Percentiles rank a stretch among this genome's conserved stretches.
Conservation (phyloP, 768 basidiomycete genomes). For the Suillus americanus region DNA sequence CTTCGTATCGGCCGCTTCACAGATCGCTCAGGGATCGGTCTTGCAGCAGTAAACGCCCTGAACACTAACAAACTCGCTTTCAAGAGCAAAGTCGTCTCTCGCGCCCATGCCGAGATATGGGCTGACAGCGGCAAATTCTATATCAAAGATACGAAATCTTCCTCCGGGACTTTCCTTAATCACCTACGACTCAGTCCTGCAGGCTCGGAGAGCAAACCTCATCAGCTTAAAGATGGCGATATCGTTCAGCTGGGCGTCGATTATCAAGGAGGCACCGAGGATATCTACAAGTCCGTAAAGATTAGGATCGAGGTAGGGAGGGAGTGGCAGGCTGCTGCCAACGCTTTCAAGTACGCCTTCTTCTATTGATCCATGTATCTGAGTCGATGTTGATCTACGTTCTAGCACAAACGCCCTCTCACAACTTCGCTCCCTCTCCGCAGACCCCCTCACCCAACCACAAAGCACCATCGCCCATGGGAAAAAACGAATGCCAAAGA, state of each 20-base stretch:
- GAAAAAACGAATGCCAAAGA: slow-evolving; percentile 33
- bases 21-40: slow-evolving; percentile 38
- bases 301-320: slow-evolving; percentile 88
- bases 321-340: slow-evolving; percentile 85
- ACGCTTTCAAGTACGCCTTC: slow-evolving; percentile 75
- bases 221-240: slow-evolving; percentile 88
- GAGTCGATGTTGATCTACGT: not conserved
- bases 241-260: slow-evolving; percentile 95
- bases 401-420: slow-evolving; percentile 71
- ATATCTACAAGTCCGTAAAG: slow-evolving; percentile 97
- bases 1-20: slow-evolving; percentile 95
- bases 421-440: slow-evolving; percentile 73
- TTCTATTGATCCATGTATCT: not conserved
- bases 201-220: slow-evolving; percentile 75
- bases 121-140: slow-evolving; percentile 71
- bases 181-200: slow-evolving; percentile 86
- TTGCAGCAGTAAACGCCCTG: slow-evolving; percentile 60
- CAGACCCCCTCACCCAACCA: slow-evolving; percentile 27
- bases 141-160: slow-evolving; percentile 87
- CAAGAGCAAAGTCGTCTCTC: slow-evolving; percentile 92
- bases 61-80: slow-evolving; percentile 89
- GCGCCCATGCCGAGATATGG: slow-evolving; percentile 96
- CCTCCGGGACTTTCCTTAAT: slow-evolving; percentile 93
- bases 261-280: slow-evolving; percentile 96
- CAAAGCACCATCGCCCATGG: slow-evolving; percentile 16